These are phyloP conservation scores for Pelargonium myrrhifolium DNA, from an alignment of 441 rosid genomes.

Conservation along the genomic window DNA sequence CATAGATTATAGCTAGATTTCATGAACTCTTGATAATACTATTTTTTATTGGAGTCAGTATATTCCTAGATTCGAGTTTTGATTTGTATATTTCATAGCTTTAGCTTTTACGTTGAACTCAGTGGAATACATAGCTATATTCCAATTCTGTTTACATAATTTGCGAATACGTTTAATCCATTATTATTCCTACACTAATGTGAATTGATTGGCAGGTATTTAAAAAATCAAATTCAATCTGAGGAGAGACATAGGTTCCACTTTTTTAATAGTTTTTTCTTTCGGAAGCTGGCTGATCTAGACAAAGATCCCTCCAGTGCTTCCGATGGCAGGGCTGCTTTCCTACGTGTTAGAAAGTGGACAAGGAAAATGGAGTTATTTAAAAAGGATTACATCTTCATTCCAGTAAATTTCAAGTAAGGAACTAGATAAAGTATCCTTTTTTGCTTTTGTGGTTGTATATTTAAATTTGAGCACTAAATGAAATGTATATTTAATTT, in stretches of 20 bases:
- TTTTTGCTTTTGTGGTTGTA: slow-evolving; percentile 17
- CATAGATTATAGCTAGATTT: not conserved
- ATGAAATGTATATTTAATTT: slow-evolving; percentile 16
- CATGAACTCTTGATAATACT: not conserved
- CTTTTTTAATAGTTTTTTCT: slow-evolving; percentile 87
- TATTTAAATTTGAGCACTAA: slow-evolving; percentile 21
- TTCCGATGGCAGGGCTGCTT: slow-evolving; percentile 61
- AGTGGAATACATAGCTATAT: not conserved
- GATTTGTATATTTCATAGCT: not conserved
- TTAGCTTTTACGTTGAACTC: not conserved
- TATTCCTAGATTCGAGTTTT: not conserved
- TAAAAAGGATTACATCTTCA: slow-evolving; percentile 74
- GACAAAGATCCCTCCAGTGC: slow-evolving; percentile 59
- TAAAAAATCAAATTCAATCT: slow-evolving; percentile 49
- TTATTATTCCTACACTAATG: slow-evolving; percentile 9
- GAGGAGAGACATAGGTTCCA: slow-evolving; percentile 58
- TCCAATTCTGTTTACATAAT: not conserved
- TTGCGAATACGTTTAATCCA: slow-evolving; percentile 11
- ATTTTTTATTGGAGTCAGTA: not conserved
- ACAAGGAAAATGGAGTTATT: slow-evolving; percentile 74
- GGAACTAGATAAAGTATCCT: slow-evolving; percentile 5
- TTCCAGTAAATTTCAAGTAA: slow-evolving; percentile 89
- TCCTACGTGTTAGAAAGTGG: slow-evolving; percentile 84
- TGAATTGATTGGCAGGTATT: slow-evolving; percentile 38
- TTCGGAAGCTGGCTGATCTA: slow-evolving; percentile 80